Evolutionary conservation across 345 rosid species (phyloP), one percentile per base, ranked within the genome.

Genomic region (Arabidopsis suecica): DNA sequence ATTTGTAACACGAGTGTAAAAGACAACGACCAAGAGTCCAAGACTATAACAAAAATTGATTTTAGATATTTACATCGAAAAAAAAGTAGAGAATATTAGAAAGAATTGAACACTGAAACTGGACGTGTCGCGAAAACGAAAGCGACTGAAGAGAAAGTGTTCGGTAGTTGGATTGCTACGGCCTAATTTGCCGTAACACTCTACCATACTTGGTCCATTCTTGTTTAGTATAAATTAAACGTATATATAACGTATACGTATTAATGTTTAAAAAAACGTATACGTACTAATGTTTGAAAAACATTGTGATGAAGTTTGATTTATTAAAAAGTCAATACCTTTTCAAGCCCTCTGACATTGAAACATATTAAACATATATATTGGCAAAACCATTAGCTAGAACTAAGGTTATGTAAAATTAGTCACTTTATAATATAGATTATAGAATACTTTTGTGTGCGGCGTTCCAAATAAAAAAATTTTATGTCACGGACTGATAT

Each of bases 31-130:
- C 38, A 64, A 64, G 57, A 62, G 68, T 33, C 71, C 38, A 64
- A 64, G 57, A 62, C 33, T 7, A 62, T 18, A 30, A 60, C 51
- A 12, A 25, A 25, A 40, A 3, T 61, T 61, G 3, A 42, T 25
- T 61, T 8, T 9, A 8, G 25, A 28, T 71, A 36, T 60, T 5
- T 36, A 61, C 16, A 37, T 13, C 45, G 30, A 7, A 62, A 48
- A 44, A 44, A 14, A 4, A 33, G 40, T 59, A 41, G 66, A 49
- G 68, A 49, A 67, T 66, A 38, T 48, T 2, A 68, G 49, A 61
- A 69, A 55, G 50, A 69, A 55, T 54, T 62, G 65, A 76, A 76
- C 75, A 54, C 28, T 76, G 69, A 61, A 70, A 63, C 60, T 63
- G 59, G 54, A 62, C 75, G 71, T 48, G 61, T 71, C 55, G 9